Evolutionary conservation across 192 early-diverging fungal genomes (phyloP).

Genomic region (Thoreauomyces humboldtii): DNA sequence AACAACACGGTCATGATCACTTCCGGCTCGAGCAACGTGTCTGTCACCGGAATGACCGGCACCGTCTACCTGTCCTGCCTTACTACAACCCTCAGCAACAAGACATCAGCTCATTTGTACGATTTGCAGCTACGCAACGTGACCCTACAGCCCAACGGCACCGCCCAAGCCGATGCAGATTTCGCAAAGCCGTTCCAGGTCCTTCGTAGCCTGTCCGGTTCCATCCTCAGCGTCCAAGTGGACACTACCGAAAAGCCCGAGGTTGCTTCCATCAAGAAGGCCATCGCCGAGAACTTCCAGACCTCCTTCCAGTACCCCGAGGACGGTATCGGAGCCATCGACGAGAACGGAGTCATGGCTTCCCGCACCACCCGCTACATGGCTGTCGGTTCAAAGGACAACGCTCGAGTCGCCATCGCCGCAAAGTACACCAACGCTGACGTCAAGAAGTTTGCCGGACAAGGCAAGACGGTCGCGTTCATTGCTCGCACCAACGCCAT

Average conservation of each 20-base stretch:
- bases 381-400: background rate
- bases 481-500: conserved; percentile 4
- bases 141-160: background rate
- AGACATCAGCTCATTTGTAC: background rate
- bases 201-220: background rate
- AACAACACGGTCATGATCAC: background rate
- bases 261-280: conserved; percentile 3
- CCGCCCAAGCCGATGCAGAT: background rate
- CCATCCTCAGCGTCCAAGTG: conserved; percentile 4
- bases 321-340: background rate
- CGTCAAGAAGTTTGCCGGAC: background rate
- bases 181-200: conserved; percentile 7
- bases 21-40: background rate
- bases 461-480: background rate
- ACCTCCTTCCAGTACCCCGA: background rate
- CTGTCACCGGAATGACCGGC: background rate
- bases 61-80: background rate
- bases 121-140: background rate
- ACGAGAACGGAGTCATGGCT: conserved; percentile 15
- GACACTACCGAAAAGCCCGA: conserved; percentile 3
- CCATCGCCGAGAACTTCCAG: conserved; percentile 22
- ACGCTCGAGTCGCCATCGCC: background rate
- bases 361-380: background rate
- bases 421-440: background rate
- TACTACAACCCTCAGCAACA: no score